Evolutionary conservation across 495 filamentous ascomycete species (phyloP), one percentile per base, ranked within the genome.

Genomic region (Xylaria flabelliformis): DNA sequence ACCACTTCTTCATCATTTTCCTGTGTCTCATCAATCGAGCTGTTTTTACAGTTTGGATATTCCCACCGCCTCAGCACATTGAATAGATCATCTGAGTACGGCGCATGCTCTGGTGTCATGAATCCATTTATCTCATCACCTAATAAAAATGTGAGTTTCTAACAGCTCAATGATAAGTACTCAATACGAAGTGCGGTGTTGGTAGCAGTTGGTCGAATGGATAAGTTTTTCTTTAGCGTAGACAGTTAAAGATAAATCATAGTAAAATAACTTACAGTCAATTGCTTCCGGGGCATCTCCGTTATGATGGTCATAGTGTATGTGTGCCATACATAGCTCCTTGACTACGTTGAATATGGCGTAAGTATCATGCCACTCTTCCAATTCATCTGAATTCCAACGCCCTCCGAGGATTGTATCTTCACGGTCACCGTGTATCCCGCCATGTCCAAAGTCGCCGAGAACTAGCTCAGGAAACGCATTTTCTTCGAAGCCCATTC

Each of bases 391-490:
- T 0, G 7, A 3, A 12, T 56, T 21, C 17, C n/a, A 68, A 44
- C 48, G 32, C 4, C 65, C 65, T 13, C 5, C 1, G 1, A 0
- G 0, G n/a, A 24, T 9, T 42, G 2, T n/a, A 21, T 42, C 24
- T 0, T 0, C 2, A 29, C 19, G 21, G 53, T 70, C 55, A 13
- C n/a, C 39, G 0, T 70, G 12, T 4, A 68, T 24, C 5, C 24
- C 12, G 1, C 32, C 36, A 3, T 70, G 24, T 6, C 56, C 58
- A 19, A 70, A 64, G 24, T 70, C 56, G 2, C 68, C 68, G 41
- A 70, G 6, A 7, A 70, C 19, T 9, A 63, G 17, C 56, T 70
- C 68, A n/a, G 68, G 68, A 48, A 70, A 70, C 21, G 68, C 68
- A 53, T 70, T 70, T n/a, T 41, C 53, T 24, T 62, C 26, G 0